Evolutionary conservation across 208 protist genomes (phyloP).

Genomic region (Phytomonas sp.): DNA sequence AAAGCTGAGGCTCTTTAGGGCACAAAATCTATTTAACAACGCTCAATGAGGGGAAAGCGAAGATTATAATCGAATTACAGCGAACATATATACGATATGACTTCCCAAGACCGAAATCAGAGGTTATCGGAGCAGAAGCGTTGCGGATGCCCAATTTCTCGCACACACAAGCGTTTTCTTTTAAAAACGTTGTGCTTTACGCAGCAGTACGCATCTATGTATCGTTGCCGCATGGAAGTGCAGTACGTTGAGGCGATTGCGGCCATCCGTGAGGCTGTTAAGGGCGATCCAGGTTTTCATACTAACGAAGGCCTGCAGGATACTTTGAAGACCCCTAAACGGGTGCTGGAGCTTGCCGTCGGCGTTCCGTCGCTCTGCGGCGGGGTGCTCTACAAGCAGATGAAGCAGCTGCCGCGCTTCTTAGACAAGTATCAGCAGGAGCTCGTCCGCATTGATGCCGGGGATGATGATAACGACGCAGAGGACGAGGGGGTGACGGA

Average conservation of each 20-base stretch:
- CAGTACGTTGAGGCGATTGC: conserved; percentile 30
- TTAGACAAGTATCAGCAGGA: conserved; percentile 85
- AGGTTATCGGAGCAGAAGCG: conserved; percentile 21
- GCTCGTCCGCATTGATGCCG: conserved; percentile 72
- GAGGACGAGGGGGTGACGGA: conserved; percentile 13
- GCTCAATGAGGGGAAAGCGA: conserved; percentile 9
- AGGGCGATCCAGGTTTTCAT: background rate
- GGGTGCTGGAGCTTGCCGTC: conserved; percentile 61
- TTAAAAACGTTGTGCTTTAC: conserved; percentile 62
- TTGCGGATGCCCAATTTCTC: conserved; percentile 42
- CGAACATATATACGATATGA: conserved; percentile 5
- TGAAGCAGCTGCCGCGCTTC: conserved; percentile 80
- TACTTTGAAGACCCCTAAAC: conserved; percentile 6
- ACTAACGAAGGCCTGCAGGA: background rate
- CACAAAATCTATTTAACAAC: background rate
- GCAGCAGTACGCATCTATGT: conserved; percentile 84
- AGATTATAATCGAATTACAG: background rate
- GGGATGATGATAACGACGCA: conserved; percentile 59
- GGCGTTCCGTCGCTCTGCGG: conserved; percentile 52
- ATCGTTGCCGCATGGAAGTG: conserved; percentile 51
- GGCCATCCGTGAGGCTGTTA: conserved; percentile 17
- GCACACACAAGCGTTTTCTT: conserved; percentile 78
- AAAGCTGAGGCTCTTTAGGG: background rate
- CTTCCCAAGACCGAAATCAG: conserved; percentile 2
- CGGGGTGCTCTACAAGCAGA: conserved; percentile 86